Conservation (phyloP, 208 protist species). For the Pavlovales sp. region DNA sequence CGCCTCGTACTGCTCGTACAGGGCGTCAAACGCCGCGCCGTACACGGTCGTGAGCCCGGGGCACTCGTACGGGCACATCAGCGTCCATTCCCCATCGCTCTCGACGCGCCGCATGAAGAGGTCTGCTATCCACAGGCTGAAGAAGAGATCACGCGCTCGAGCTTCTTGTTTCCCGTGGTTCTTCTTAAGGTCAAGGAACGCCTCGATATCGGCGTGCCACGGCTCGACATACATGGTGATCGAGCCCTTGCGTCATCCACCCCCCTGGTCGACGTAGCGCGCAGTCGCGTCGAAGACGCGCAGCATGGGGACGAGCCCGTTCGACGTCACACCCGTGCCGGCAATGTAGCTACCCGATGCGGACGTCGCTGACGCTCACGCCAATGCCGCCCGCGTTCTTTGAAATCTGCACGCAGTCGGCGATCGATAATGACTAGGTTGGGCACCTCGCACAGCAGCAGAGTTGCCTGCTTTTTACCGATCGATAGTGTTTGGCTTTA, state of each 20-base stretch:
- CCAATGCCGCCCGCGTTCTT: slow-evolving; percentile 93
- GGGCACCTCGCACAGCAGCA: no score
- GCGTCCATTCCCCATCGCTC: slow-evolving; percentile 83
- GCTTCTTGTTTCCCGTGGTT: slow-evolving; percentile 91
- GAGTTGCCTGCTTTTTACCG: no score
- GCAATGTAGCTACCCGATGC: slow-evolving; percentile 92
- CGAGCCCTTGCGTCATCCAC: slow-evolving; percentile 91
- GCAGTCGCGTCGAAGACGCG: slow-evolving; percentile 99
- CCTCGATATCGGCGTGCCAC: slow-evolving; percentile 98
- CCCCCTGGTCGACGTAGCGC: slow-evolving; percentile 92
- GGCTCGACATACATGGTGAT: slow-evolving; percentile 99
- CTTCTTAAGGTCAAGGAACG: slow-evolving; percentile 93
- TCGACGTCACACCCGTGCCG: slow-evolving; percentile 76
- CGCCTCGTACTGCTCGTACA: slow-evolving; percentile 86
- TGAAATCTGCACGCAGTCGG: slow-evolving; percentile 94
- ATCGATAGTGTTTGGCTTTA: no score
- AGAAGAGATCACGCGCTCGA: slow-evolving; percentile 93
- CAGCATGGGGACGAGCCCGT: slow-evolving; percentile 98
- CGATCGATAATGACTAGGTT: no score
- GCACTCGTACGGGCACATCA: slow-evolving; percentile 93
- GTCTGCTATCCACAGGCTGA: slow-evolving; percentile 97
- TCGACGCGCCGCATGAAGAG: slow-evolving; percentile 98
- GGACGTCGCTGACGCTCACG: slow-evolving; percentile 92
- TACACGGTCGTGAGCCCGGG: slow-evolving; percentile 89
- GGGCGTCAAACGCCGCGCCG: slow-evolving; percentile 82